A percentile compares a stretch with the other conserved stretches of the same genome.
These are phyloP conservation scores for Lactarius trivialis DNA, from an alignment of 768 basidiomycete genomes.

Conservation along the genomic window DNA sequence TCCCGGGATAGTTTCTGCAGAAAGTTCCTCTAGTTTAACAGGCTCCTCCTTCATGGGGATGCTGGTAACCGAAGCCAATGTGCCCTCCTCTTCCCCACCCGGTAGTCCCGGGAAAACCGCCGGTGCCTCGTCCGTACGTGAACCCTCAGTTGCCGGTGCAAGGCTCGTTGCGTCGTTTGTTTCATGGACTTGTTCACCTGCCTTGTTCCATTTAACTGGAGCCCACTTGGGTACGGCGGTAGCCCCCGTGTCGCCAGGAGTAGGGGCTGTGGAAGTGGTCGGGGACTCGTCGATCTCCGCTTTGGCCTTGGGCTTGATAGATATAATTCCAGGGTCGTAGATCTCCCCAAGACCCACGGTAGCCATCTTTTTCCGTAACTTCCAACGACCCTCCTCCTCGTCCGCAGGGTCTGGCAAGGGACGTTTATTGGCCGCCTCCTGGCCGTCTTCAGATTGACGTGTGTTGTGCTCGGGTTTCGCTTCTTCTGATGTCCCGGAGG, in stretches of 20 bases:
- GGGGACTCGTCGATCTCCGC: constrained; percentile 33
- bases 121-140: neutral
- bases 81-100: neutral
- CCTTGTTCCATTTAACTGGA: constrained; percentile 21
- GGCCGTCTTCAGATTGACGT: constrained; percentile 22
- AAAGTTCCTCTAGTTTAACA: constrained; percentile 14
- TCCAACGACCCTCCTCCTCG: constrained; percentile 52
- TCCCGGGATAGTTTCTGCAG: neutral
- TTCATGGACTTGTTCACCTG: constrained; percentile 1
- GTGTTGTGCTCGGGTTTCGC: constrained; percentile 17
- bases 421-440: constrained; percentile 25
- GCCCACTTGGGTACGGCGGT: constrained; percentile 20
- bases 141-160: neutral
- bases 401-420: constrained; percentile 32
- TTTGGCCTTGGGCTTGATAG: constrained; percentile 55
- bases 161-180: neutral
- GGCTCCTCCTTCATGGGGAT: constrained; percentile 9
- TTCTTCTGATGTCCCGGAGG: constrained; percentile 18
- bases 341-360: constrained; percentile 63
- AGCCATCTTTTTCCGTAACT: constrained; percentile 58
- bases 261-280: neutral
- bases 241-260: constrained; percentile 1
- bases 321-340: constrained; percentile 71
- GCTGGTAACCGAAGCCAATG: neutral
- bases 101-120: neutral